phyloP scores from a whole-genome alignment of 345 rosid species.

The Eutrema yunnanense region DNA sequence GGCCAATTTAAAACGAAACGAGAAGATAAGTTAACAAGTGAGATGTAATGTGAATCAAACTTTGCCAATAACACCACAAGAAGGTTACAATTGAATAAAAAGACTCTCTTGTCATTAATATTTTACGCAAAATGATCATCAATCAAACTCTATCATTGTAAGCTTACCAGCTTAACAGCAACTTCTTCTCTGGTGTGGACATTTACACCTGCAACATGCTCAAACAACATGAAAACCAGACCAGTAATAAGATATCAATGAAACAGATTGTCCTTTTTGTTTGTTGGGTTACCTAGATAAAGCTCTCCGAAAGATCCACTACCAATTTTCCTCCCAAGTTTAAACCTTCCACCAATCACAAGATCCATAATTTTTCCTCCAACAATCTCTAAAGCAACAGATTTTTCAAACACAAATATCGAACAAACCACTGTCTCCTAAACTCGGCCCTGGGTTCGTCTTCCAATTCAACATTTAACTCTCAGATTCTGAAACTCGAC shows the following conservation, averaged over 20 bases:
- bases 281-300: conserved; percentile 43
- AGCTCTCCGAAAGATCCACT: conserved; percentile 85
- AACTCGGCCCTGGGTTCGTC: conserved; percentile 10
- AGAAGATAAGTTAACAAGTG: too few relatives aligned
- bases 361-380: conserved; percentile 42
- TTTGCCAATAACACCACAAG: too few relatives aligned
- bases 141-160: neutral
- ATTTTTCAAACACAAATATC: conserved; percentile 1
- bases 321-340: conserved; percentile 76
- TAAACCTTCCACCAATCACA: conserved; percentile 58
- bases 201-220: conserved; percentile 47
- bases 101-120: too few relatives aligned
- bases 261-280: neutral
- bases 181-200: conserved; percentile 81
- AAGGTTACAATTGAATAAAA: too few relatives aligned
- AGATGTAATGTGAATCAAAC: neutral
- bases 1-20: neutral
- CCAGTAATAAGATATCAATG: neutral
- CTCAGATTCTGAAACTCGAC: neutral
- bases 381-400: neutral
- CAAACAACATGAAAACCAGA: neutral
- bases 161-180: conserved; percentile 71
- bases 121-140: too few relatives aligned
- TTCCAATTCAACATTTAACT: conserved; percentile 14
- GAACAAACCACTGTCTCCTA: neutral